Evolutionary conservation across 2,329 filamentous ascomycete species (phyloP), one percentile per base, ranked within the genome.

Genomic region (Ascochyta lentis): DNA sequence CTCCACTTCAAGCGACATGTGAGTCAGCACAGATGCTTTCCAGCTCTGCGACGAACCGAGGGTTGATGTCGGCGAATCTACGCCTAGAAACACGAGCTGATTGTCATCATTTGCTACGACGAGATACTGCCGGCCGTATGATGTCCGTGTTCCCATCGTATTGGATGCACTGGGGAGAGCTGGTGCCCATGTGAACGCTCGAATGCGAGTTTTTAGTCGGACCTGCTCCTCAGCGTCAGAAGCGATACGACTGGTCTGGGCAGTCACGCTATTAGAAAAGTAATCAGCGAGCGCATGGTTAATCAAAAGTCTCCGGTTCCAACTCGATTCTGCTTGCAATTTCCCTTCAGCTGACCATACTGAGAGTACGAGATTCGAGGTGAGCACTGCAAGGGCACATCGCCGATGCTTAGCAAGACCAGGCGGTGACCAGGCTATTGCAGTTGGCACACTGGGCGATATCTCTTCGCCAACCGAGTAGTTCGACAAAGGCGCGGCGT

Each of bases 401-500:
- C 82, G 78, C 39, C 79, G 74, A 67, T 85, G 81, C 60, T 79
- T 80, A 16, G 78, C 84, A 35, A 87, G 70, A 2, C 85, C 84
- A 6, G 81, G 77, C 2, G 81, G 76, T 5, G 85, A 87, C 85
- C 85, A 88, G 8, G 78, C 73, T 22, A 86, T 64, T 2, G 73
- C 73, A n/a, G 78, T 69, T 3, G 84, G 79, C 38, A 75, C 75
- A 56, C 82, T 82, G 2, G 74, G 65, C 0, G 84, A 86, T 48
- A 85, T 80, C 64, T 88, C 85, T 59, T 85, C 83, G 2, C 84
- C 85, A 23, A 86, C 66, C 0, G 84, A 86, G 64, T 83, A 84
- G 16, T 77, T 72, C 13, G 75, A 64, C 27, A 80, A 76, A 12
- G 77, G 74, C 15, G 80, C 76, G 9, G 83, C 80, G 10, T 79